Conservation (phyloP, 1,139 yeast species). For the Blastobotrys indianensis region DNA sequence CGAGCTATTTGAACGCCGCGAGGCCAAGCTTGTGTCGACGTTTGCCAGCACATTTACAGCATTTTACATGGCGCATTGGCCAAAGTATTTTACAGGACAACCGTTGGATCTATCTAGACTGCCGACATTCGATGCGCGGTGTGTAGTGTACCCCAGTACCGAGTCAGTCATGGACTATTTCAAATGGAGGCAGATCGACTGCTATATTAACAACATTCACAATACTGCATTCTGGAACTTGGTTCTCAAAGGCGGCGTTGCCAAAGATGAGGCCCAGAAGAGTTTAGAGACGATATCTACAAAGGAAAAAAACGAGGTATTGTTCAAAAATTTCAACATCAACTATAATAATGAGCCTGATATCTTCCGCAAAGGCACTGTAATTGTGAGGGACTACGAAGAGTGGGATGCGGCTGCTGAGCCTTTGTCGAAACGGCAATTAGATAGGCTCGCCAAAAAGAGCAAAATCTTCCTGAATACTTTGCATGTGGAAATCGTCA, state of each 20-base stretch:
- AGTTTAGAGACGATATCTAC: constrained; percentile 66
- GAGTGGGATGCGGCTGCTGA: constrained; percentile 7
- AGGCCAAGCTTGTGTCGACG: constrained; percentile 68
- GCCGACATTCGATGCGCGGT: constrained; percentile 90
- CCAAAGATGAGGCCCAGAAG: constrained; percentile 75
- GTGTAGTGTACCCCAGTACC: constrained; percentile 72
- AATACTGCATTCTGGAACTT: constrained; percentile 91
- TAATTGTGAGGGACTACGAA: constrained; percentile 50
- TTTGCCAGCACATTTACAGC: constrained; percentile 81
- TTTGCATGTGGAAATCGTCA: constrained; percentile 39
- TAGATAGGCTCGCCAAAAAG: constrained; percentile 45
- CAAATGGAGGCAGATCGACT: constrained; percentile 94
- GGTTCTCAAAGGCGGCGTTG: constrained; percentile 61
- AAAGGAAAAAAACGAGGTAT: constrained; percentile 79
- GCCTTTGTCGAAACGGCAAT: constrained; percentile 41
- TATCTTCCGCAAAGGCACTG: constrained; percentile 80
- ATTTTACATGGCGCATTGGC: constrained; percentile 66
- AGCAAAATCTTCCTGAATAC: constrained; percentile 44
- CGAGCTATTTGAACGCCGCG: constrained; percentile 71
- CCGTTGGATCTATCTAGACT: constrained; percentile 40
- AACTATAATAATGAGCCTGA: constrained; percentile 90
- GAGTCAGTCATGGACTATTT: constrained; percentile 68
- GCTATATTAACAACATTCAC: constrained; percentile 90
- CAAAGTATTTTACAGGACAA: constrained; percentile 46
- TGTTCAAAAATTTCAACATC: constrained; percentile 69